Evolutionary conservation across 2,329 filamentous ascomycete genomes (phyloP).

Genomic region (Neofusicoccum sp.): DNA sequence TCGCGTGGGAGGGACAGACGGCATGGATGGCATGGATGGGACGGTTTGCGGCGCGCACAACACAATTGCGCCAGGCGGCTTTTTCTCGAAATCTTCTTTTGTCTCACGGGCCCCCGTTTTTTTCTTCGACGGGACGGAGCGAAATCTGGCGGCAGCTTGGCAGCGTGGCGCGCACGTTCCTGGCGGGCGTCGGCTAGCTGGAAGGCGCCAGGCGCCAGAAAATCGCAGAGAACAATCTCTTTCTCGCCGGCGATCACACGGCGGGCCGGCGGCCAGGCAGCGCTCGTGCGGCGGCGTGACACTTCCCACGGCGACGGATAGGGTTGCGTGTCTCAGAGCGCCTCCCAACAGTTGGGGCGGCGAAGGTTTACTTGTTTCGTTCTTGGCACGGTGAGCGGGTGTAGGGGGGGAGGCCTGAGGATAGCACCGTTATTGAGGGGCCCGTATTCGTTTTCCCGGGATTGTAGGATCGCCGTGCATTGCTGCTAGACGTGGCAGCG

Average conservation of each 20-base stretch:
- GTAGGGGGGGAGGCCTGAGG: neutral
- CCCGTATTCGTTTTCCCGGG: slow-evolving; percentile 8
- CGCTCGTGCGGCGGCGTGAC: neutral
- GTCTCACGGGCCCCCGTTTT: too few relatives aligned
- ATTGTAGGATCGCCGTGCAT: neutral
- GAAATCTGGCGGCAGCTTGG: too few relatives aligned
- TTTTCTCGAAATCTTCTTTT: neutral
- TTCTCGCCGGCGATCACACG: neutral
- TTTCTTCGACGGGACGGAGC: too few relatives aligned
- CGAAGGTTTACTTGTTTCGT: neutral
- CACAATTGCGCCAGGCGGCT: too few relatives aligned
- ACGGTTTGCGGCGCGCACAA: too few relatives aligned
- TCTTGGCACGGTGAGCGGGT: neutral
- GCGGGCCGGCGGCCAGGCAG: too few relatives aligned
- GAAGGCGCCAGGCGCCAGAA: too few relatives aligned
- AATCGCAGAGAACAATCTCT: too few relatives aligned
- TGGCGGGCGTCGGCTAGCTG: too few relatives aligned
- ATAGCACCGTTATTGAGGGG: slow-evolving; percentile 5
- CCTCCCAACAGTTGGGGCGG: neutral
- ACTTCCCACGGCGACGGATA: slow-evolving; percentile 4
- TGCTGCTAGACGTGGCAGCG: neutral
- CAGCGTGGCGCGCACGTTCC: too few relatives aligned
- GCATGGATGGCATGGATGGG: too few relatives aligned
- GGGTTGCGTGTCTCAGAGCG: slow-evolving; percentile 9
- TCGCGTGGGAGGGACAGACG: too few relatives aligned